Evolutionary conservation across 768 basidiomycete species (phyloP).

Genomic region (Mycena kentingensis): DNA sequence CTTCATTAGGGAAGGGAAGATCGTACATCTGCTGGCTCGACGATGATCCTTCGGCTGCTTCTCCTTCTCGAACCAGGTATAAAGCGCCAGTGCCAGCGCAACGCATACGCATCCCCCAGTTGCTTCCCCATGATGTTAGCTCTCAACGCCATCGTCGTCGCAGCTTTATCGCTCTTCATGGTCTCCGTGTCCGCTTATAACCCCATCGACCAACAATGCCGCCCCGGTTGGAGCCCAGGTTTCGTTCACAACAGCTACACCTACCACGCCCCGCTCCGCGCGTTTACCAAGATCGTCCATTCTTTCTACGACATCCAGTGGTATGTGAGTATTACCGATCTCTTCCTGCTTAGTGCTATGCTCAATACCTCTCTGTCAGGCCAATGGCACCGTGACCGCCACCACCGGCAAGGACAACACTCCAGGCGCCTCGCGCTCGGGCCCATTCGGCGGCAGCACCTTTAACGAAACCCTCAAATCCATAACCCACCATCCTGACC

Average conservation of each 20-base stretch:
- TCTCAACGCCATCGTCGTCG: too few relatives aligned
- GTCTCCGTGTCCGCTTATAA: background rate
- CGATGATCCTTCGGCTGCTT: too few relatives aligned
- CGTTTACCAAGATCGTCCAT: constrained; percentile 8
- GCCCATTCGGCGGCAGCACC: background rate
- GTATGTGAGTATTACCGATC: constrained; percentile 12
- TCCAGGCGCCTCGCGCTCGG: constrained; percentile 17
- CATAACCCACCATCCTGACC: background rate
- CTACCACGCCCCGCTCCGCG: constrained; percentile 9
- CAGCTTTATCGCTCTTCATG: background rate
- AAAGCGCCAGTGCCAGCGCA: too few relatives aligned
- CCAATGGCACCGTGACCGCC: background rate
- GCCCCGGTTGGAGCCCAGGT: background rate
- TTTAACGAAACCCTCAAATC: constrained; percentile 13
- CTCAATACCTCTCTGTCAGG: background rate
- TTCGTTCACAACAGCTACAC: constrained; percentile 18
- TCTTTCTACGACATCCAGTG: constrained; percentile 17
- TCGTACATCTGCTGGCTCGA: too few relatives aligned
- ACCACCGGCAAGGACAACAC: constrained; percentile 18
- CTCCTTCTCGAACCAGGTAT: too few relatives aligned
- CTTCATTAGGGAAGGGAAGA: too few relatives aligned
- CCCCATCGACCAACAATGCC: constrained; percentile 4
- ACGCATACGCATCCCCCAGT: too few relatives aligned
- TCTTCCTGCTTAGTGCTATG: background rate
- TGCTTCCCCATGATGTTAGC: too few relatives aligned